Evolutionary conservation across 2,329 filamentous ascomycete genomes (phyloP).

Genomic region (Fonsecaea multimorphosa): DNA sequence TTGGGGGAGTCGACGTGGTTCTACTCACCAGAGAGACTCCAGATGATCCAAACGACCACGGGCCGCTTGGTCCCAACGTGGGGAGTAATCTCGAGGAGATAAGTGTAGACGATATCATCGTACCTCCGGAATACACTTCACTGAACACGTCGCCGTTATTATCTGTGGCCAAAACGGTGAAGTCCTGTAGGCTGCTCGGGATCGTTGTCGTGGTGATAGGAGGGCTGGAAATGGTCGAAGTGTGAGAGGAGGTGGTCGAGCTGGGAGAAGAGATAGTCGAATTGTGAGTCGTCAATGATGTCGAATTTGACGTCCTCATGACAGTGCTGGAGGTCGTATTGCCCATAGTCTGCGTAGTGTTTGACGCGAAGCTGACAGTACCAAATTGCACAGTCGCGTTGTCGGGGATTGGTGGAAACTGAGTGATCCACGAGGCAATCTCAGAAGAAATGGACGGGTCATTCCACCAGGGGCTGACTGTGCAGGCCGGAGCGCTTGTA

Average conservation of each 20-base stretch:
- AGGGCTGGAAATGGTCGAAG: not conserved
- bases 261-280: not conserved
- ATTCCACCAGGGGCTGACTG: slow-evolving; percentile 17
- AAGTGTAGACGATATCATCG: not conserved
- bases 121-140: not conserved
- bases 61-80: not conserved
- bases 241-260: not conserved
- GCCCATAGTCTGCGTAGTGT: slow-evolving; percentile 5
- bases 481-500: slow-evolving; percentile 13
- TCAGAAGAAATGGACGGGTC: slow-evolving; percentile 11
- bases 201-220: not conserved
- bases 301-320: slow-evolving; percentile 5
- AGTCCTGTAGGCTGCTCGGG: not conserved
- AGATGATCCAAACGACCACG: not conserved
- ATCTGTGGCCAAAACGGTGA: not conserved
- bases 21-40: not conserved
- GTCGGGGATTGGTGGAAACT: slow-evolving; percentile 14
- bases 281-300: not conserved
- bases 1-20: not conserved
- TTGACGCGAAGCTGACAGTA: slow-evolving; percentile 5
- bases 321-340: not conserved
- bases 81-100: not conserved
- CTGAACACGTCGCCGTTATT: not conserved
- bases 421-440: slow-evolving; percentile 15
- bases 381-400: not conserved